Evolutionary conservation across 805 yeast genomes (phyloP).

Genomic region (Candida ortonii): DNA sequence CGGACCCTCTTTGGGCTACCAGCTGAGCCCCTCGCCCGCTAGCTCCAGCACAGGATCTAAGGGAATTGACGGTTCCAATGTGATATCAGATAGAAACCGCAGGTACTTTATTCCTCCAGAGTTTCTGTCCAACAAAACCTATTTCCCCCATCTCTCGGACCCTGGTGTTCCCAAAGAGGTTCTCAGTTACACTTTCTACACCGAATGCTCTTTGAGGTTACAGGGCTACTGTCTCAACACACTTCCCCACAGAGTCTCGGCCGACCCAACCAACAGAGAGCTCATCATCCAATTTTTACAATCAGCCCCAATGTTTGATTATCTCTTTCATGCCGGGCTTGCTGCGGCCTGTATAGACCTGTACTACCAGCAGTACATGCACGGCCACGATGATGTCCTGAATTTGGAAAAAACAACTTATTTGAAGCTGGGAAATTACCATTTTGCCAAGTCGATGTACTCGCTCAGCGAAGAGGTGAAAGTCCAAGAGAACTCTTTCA

Average conservation of each 20-base stretch:
- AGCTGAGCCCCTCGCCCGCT: too few species aligned
- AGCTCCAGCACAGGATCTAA: too few species aligned
- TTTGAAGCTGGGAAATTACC: constrained; percentile 22
- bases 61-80: neutral
- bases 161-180: constrained; percentile 13
- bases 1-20: too few species aligned
- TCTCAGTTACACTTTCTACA: constrained; percentile 18
- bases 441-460: constrained; percentile 21
- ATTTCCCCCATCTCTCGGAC: constrained; percentile 14
- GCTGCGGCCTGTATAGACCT: constrained; percentile 22
- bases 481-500: constrained; percentile 14
- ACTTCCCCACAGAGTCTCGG: constrained; percentile 19
- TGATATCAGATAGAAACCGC: neutral
- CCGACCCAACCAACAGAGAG: constrained; percentile 14
- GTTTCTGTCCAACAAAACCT: constrained; percentile 20
- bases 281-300: constrained; percentile 12
- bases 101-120: constrained; percentile 15
- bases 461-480: constrained; percentile 20
- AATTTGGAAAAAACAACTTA: constrained; percentile 17
- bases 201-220: constrained; percentile 17
- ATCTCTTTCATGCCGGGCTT: constrained; percentile 21
- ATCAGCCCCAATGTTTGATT: constrained; percentile 15
- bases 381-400: constrained; percentile 20
- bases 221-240: constrained; percentile 17
- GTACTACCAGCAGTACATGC: constrained; percentile 21